Conservation (phyloP, 352 stramenopile species). For the Peronospora tabacina region DNA sequence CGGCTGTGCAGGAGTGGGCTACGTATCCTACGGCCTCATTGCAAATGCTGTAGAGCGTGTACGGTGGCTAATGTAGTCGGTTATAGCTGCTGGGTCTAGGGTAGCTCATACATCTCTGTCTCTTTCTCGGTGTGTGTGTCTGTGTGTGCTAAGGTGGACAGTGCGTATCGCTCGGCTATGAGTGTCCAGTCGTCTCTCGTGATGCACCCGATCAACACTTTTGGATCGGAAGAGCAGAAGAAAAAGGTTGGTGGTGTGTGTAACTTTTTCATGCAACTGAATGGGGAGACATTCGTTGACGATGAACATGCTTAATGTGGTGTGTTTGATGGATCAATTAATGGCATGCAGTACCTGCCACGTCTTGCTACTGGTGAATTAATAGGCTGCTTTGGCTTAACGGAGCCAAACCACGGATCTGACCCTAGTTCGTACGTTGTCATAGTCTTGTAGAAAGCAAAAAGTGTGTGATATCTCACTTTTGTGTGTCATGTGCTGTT, state of each 20-base stretch:
- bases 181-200: slow-evolving; percentile 96
- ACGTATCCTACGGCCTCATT: slow-evolving; percentile 96
- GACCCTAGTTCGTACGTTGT: slow-evolving; percentile 84
- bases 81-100: background rate
- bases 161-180: slow-evolving; percentile 94
- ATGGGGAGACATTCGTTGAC: background rate
- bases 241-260: slow-evolving; percentile 54
- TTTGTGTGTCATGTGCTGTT: background rate
- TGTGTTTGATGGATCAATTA: background rate
- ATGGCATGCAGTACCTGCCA: slow-evolving; percentile 83
- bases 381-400: slow-evolving; percentile 97
- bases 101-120: background rate
- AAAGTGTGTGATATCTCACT: slow-evolving; percentile 2
- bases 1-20: slow-evolving; percentile 90
- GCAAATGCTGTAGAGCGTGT: slow-evolving; percentile 91
- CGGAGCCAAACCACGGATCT: slow-evolving; percentile 96
- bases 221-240: slow-evolving; percentile 94
- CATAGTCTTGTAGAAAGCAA: background rate
- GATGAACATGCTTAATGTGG: background rate
- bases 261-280: background rate
- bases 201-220: slow-evolving; percentile 98
- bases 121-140: background rate
- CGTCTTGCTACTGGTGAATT: slow-evolving; percentile 91
- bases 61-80: background rate
- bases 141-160: slow-evolving; percentile 82